Base-by-base conservation (phyloP, 345 rosid genomes). In the Firmiana major region DNA sequence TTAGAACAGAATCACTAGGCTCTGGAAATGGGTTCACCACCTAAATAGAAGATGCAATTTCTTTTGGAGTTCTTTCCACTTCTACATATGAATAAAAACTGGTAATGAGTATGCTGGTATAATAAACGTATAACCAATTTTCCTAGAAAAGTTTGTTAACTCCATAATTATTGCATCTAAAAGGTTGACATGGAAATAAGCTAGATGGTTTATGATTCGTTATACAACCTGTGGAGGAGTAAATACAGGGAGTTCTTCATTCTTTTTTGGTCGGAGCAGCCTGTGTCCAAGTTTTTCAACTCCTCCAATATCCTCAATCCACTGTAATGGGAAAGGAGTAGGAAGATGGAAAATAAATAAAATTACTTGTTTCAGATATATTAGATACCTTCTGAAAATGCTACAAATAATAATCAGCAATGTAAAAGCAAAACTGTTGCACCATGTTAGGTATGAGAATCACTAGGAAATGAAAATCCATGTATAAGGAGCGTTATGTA, bases 271-370 rank as follows among this genome's bases (percentile, higher is more conserved):
- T 73, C 84, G 88, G 54, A 94, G 86, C 79, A 94, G 97, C 69
- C 75, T 86, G 68, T 84, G 63, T 60, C 91, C 97, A 45, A 94
- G 90, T 75, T 79, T 88, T 80, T 92, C 89, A 54, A 86, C 77
- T 48, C 98, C 98, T 66, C 97, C 98, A 67, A 83, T 89, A 17
- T 91, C 97, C 58, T 94, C 89, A 66, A 94, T 81, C 97, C 97
- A 94, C 98, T 92, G 81, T 63, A 59, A 82, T 22, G 26, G 77
- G 75, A 79, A 66, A 73, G 10, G 42, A 49, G 31, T 78, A 63
- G 58, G 71, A 76, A 5, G 26, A 36, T 0, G 34, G 34, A 31
- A 31, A 31, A 31, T 31, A 31, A 2, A 31, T 31, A 31, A 31
- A 31, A 31, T 31, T 3, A 31, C 34, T 1, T 31, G 34, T 31